phyloP scores from a whole-genome alignment of 305 asterid genomes.

The Solanum chacoense region DNA sequence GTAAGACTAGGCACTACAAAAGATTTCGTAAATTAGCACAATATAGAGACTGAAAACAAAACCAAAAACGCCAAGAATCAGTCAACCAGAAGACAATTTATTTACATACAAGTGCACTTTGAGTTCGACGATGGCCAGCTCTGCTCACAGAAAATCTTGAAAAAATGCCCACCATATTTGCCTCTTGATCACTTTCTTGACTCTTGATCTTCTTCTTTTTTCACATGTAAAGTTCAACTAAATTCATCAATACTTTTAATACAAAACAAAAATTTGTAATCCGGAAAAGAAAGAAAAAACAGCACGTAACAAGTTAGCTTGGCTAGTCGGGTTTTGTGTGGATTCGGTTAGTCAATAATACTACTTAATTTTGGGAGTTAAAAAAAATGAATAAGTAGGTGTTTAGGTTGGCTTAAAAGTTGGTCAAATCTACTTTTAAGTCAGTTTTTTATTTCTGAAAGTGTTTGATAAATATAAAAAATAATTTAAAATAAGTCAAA shows the following conservation, averaged over 20 bases:
- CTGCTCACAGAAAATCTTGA: slow-evolving; percentile 54
- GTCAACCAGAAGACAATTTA: not conserved
- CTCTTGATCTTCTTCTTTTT: not conserved
- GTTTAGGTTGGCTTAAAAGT: too few relatives aligned
- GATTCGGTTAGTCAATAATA: not conserved
- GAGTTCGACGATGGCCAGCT: slow-evolving; percentile 63
- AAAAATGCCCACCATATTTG: slow-evolving; percentile 69
- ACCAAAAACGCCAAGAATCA: too few relatives aligned
- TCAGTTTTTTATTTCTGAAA: too few relatives aligned
- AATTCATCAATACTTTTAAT: not conserved
- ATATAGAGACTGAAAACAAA: not conserved
- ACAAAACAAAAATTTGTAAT: not conserved
- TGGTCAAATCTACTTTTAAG: too few relatives aligned
- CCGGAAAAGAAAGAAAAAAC: not conserved
- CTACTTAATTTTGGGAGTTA: not conserved
- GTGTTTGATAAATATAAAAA: too few relatives aligned
- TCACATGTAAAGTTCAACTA: not conserved
- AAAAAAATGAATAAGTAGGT: not conserved
- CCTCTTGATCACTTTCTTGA: not conserved
- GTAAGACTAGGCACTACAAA: not conserved
- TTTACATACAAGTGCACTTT: slow-evolving; percentile 47
- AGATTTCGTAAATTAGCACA: not conserved
- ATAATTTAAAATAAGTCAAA: too few relatives aligned
- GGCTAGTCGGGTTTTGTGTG: not conserved
- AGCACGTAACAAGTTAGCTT: not conserved